Conservation (phyloP, 2,329 filamentous ascomycete genomes). For the Coniochaeta prunicola region DNA sequence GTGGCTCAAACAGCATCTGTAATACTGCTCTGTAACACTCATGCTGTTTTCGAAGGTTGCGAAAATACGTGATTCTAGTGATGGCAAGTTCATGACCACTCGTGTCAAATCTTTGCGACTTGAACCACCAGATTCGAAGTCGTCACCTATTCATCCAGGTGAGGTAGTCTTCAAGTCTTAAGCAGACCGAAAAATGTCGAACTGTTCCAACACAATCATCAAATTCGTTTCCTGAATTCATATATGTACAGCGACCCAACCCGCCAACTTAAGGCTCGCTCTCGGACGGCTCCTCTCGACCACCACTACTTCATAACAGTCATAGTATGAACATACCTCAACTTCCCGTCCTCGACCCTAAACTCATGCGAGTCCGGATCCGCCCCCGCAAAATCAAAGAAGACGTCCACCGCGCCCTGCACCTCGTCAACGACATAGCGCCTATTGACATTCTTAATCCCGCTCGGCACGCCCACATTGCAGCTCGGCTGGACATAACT, state of each 20-base stretch:
- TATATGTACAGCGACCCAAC: neutral
- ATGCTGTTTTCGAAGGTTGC: too few species aligned
- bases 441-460: slow-evolving; percentile 14
- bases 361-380: slow-evolving; percentile 15
- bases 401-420: slow-evolving; percentile 12
- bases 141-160: too few species aligned
- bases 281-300: neutral
- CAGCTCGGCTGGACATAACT: slow-evolving; percentile 23
- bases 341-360: slow-evolving; percentile 12
- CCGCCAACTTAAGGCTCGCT: neutral
- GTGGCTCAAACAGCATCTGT: too few species aligned
- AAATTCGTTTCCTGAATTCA: too few species aligned
- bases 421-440: slow-evolving; percentile 18
- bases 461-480: slow-evolving; percentile 26
- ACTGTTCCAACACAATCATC: too few species aligned
- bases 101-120: too few species aligned
- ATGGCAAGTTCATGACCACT: too few species aligned
- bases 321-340: slow-evolving; percentile 16
- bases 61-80: too few species aligned
- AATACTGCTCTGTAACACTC: too few species aligned
- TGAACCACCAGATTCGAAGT: too few species aligned
- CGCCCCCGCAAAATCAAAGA: slow-evolving; percentile 12
- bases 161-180: too few species aligned
- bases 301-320: slow-evolving; percentile 12
- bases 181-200: too few species aligned